These are phyloP conservation scores for Pichia sp. DNA, from an alignment of 1,139 yeast species.

Conservation along the genomic window DNA sequence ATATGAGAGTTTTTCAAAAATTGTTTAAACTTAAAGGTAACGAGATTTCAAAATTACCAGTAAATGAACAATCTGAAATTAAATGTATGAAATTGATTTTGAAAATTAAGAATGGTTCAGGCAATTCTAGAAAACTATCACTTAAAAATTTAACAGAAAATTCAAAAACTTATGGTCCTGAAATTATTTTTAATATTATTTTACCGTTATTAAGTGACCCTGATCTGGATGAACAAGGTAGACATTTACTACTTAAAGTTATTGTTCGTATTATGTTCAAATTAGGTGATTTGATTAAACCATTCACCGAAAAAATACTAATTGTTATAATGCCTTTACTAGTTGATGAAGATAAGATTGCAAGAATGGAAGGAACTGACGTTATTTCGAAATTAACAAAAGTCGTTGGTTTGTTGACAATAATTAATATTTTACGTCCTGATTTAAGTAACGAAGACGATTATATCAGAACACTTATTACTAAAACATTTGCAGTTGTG, in stretches of 20 bases:
- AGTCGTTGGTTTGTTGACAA: constrained; percentile 76
- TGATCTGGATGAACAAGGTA: constrained; percentile 70
- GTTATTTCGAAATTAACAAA: constrained; percentile 67
- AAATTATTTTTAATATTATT: constrained; percentile 57
- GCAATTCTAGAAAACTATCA: constrained; percentile 61
- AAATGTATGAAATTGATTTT: constrained; percentile 59
- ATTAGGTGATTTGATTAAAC: constrained; percentile 59
- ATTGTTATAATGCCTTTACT: constrained; percentile 74
- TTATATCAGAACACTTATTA: constrained; percentile 67
- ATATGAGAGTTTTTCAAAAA: constrained; percentile 64
- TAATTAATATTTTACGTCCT: constrained; percentile 72
- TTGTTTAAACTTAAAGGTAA: constrained; percentile 38
- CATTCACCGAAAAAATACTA: constrained; percentile 67
- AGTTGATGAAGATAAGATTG: constrained; percentile 68
- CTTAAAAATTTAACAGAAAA: constrained; percentile 61
- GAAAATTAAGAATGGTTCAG: constrained; percentile 73
- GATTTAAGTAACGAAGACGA: constrained; percentile 83
- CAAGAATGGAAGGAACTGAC: constrained; percentile 75
- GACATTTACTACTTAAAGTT: constrained; percentile 74
- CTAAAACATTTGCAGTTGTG: constrained; percentile 79
- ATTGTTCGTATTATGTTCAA: constrained; percentile 62
- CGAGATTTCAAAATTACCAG: constrained; percentile 33
- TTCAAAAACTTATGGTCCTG: constrained; percentile 64
- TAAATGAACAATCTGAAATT: constrained; percentile 53
- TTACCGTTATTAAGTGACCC: constrained; percentile 73